Base-by-base conservation (phyloP, 768 basidiomycete species). In the Trametes sanguinea region DNA sequence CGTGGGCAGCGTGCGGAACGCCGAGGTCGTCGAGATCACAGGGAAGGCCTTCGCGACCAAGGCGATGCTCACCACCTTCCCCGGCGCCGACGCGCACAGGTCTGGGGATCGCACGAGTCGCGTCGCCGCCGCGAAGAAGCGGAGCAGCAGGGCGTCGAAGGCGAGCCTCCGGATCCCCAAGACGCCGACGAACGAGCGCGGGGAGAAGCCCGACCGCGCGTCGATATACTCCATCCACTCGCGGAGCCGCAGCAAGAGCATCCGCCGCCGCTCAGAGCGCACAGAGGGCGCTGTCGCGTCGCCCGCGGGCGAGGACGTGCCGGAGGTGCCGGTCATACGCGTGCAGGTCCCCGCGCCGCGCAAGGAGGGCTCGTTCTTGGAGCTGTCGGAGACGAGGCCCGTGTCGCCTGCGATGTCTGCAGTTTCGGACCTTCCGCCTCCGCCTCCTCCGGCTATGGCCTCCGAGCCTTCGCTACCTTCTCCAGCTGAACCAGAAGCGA, bases 131-230 rank as follows among this genome's bases (percentile, higher is more conserved):
- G 90, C 91, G 1, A 82, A 83, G 60, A 81, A 76, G 60, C 81
- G 89, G 43, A 89, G 87, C 70, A 77, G 79, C 45, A 79, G 87
- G 1, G 78, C 83, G 7, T 89, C 88, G 4, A 84, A 86, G 65
- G 81, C 84, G 27, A 90, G 87, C 68, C 74, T 92, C 7, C 83
- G 90, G 1, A 75, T 90, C 27, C 86, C 84, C 0, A 75, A 74
- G 61, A 52, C 78, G 51, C 51, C 76, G 42, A 69, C 51, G 48
- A 27, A 46, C 2, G 64, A 54, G 35, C 51, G 51, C 7, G 55
- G 50, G 35, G 63, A 65, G 11, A 44, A 47, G 8, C 58, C 63
- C 10, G 63, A 68, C 27, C 60, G 63, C 16, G 54, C 60, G 22
- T 67, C 65, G 1, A 57, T 68, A 17, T 55, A 59, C 40, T 67